Evolutionary conservation across 768 basidiomycete genomes (phyloP).

Genomic region (Lyophyllum shimeji): DNA sequence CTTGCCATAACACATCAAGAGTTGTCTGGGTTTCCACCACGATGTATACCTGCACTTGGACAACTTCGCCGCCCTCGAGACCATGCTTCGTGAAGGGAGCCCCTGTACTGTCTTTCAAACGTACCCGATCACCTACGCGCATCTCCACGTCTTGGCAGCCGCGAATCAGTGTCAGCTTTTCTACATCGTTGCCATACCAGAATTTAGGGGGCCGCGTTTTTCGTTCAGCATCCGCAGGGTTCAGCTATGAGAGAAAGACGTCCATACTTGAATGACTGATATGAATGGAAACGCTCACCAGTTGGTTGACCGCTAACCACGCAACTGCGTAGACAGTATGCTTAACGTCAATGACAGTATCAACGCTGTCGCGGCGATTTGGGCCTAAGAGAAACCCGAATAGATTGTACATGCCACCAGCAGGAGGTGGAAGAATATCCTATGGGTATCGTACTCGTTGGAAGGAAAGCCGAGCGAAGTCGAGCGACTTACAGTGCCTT

Average conservation of each 20-base stretch:
- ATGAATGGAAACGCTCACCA: slow-evolving; percentile 41
- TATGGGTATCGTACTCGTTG: slow-evolving; percentile 23
- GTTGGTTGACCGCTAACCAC: slow-evolving; percentile 89
- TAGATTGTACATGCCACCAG: slow-evolving; percentile 42
- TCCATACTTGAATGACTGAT: background rate
- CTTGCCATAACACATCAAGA: slow-evolving; percentile 84
- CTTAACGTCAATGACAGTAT: slow-evolving; percentile 69
- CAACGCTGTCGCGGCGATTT: slow-evolving; percentile 41
- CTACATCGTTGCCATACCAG: slow-evolving; percentile 69
- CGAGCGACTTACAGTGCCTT: slow-evolving; percentile 54
- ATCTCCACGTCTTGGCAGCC: slow-evolving; percentile 61
- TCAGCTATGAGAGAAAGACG: slow-evolving; percentile 46
- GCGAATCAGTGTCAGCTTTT: slow-evolving; percentile 62
- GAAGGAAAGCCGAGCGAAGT: slow-evolving; percentile 8
- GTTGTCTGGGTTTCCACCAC: slow-evolving; percentile 73
- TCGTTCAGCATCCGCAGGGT: slow-evolving; percentile 48
- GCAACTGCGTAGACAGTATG: slow-evolving; percentile 79
- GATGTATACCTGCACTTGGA: slow-evolving; percentile 56
- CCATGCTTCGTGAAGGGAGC: slow-evolving; percentile 65
- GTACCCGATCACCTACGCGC: slow-evolving; percentile 72
- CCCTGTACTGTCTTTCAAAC: slow-evolving; percentile 48
- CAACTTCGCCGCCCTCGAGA: slow-evolving; percentile 39
- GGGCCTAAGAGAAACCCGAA: slow-evolving; percentile 46
- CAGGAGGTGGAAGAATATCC: slow-evolving; percentile 66
- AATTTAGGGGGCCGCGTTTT: slow-evolving; percentile 70